Evolutionary conservation across 1,284 basidiomycete genomes (phyloP), one percentile per base, ranked within the genome.

Genomic region (Fomitopsis pinicola): DNA sequence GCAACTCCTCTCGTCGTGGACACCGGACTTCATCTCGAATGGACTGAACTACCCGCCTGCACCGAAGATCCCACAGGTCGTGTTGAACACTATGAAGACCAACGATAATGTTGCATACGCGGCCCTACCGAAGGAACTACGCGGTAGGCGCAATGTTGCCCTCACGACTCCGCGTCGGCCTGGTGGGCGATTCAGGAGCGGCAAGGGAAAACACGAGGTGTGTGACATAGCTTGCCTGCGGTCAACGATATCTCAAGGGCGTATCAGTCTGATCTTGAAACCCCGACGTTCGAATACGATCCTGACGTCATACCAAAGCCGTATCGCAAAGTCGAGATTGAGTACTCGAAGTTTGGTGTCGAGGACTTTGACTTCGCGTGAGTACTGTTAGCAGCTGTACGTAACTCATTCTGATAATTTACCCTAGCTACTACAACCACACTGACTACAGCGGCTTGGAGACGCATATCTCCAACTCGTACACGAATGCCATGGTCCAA

Each of bases 341-440:
- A 97, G 75, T 99, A 99, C 74, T 97, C 94, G 54, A 95, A 95
- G 69, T 99, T 99, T 68, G 97, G 97, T n/a, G 93, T 98, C 30
- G 97, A 97, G 73, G 97, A 99, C 75, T 99, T 99, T 71, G 97
- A 99, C 74, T 99, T 99, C 71, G 96, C 84, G 92, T 94, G 70
- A n/a, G 61, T 59, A 2, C 8, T 14, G 35, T 22, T 33, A 19
- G 42, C 48, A 17, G n/a, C 10, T 22, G 26, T 22, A 6, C 15
- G 12, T 45, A 9, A 33, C 30, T 33, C 46, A 19, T 26, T 6
- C 57, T 28, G 44, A 28, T 8, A 59, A 45, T 50, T 48, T 59
- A 17, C 62, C 28, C 38, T 56, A 95, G 94, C 1, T 97, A 94
- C 72, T 97, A 95, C 76, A 97, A 97, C 75, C 88, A 86, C 70